Base-by-base conservation (phyloP, 345 rosid genomes). In the Ceriops decandra region DNA sequence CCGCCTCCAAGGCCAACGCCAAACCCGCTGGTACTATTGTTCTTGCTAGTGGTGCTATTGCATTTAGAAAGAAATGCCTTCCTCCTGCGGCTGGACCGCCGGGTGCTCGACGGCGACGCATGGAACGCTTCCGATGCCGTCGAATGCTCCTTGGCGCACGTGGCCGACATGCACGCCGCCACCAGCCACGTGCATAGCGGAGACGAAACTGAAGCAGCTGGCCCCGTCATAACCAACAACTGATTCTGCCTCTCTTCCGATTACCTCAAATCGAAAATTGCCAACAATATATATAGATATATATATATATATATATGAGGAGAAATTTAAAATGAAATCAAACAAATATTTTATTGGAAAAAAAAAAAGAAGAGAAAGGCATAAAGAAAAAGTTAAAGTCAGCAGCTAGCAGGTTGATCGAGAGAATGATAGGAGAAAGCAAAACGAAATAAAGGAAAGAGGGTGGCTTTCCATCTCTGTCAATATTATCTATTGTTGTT, bases 111-210 rank as follows among this genome's bases (percentile, higher is more conserved):
- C 7, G 63, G 33, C 53, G 81, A 79, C 61, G 77, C 65, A 46
- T 72, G 36, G 21, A 51, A 64, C 70, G 68, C 64, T 74, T 63
- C 53, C 31, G 72, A 7, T 58, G 53, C 32, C 68, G 79, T 56
- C 24, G 0, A 67, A 74, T 68, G 80, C 68, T 78, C 85, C 72
- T 72, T 61, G 24, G 68, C 75, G 82, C 80, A 79, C 68, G 85
- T 57, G 84, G 81, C 78, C 47, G 95, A 86, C 92, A 92, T 87
- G 92, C 91, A 92, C 66, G 96, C 84, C 6, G 95, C 95, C 68
- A 88, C 85, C 19, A 92, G 75, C 90, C 98, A 92, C 58, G 98
- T 84, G 85, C 98, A 90, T 49, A 92, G 60, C 64, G 98, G 92
- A 82, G 89, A 80, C 13, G 93, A 72, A 64, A 80, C 67, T 13